Conservation (phyloP, 441 rosid genomes). For the Cnidoscolus chayamansa region DNA sequence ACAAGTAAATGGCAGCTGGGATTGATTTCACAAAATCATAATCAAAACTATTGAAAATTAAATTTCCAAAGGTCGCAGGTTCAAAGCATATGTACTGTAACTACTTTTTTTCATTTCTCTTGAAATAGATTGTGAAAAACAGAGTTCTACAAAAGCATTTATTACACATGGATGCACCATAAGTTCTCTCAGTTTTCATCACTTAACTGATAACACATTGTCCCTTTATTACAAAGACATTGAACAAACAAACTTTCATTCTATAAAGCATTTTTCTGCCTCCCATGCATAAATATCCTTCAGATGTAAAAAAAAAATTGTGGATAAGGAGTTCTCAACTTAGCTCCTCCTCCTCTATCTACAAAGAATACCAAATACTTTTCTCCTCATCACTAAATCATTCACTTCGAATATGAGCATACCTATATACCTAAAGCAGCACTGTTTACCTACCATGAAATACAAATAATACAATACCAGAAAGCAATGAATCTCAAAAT, state of each 20-base stretch:
- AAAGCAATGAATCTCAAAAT: not conserved
- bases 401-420: not conserved
- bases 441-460: not conserved
- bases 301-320: not conserved
- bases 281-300: not conserved
- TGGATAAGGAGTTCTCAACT: not conserved
- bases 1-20: not conserved
- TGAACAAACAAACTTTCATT: not conserved
- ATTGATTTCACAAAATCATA: not conserved
- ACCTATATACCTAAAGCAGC: not conserved
- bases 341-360: not conserved
- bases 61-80: not conserved
- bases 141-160: not conserved
- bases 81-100: not conserved
- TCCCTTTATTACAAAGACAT: not conserved
- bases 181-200: slow-evolving; percentile 5
- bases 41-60: not conserved
- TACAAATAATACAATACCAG: not conserved
- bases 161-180: not conserved
- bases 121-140: not conserved
- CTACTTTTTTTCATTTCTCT: not conserved
- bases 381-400: not conserved
- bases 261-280: not conserved
- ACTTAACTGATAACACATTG: not conserved
- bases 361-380: not conserved